Percentiles rank a stretch among this genome's conserved stretches.
These are phyloP conservation scores for Fusarium subglutinans DNA, from an alignment of 2,329 filamentous ascomycete genomes.

Conservation along the genomic window DNA sequence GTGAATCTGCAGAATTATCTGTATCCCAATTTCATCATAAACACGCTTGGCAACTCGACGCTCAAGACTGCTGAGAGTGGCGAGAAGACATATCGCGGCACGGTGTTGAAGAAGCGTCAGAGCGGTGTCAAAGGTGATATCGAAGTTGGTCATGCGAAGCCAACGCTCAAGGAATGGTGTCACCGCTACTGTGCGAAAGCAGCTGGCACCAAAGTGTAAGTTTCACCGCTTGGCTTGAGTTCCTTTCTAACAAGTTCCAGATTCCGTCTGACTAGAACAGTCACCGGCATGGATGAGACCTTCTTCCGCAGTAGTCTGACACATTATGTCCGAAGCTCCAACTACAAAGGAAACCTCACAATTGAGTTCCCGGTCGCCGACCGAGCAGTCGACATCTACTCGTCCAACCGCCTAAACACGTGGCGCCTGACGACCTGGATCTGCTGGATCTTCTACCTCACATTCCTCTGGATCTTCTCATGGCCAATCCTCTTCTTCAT, in stretches of 20 bases:
- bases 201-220: conserved; percentile 28
- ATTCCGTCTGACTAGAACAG: conserved; percentile 27
- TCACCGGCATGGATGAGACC: conserved; percentile 22
- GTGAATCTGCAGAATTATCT: conserved; percentile 35
- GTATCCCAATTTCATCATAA: conserved; percentile 27
- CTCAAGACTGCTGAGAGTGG: conserved; percentile 25
- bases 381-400: conserved; percentile 38
- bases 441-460: conserved; percentile 37
- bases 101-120: conserved; percentile 24
- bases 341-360: conserved; percentile 28
- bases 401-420: conserved; percentile 20
- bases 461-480: conserved; percentile 36
- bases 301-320: neutral
- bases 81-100: conserved; percentile 36
- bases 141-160: conserved; percentile 31
- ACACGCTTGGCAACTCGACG: neutral
- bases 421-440: conserved; percentile 34
- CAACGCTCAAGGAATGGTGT: conserved; percentile 33
- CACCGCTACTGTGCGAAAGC: conserved; percentile 34
- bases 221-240: fast-evolving
- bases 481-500: conserved; percentile 34
- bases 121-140: conserved; percentile 26
- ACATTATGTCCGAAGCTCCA: conserved; percentile 17
- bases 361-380: conserved; percentile 33
- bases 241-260: conserved; percentile 6